These are phyloP conservation scores for Cercophora sp. DNA, from an alignment of 495 filamentous ascomycete species.

Conservation along the genomic window DNA sequence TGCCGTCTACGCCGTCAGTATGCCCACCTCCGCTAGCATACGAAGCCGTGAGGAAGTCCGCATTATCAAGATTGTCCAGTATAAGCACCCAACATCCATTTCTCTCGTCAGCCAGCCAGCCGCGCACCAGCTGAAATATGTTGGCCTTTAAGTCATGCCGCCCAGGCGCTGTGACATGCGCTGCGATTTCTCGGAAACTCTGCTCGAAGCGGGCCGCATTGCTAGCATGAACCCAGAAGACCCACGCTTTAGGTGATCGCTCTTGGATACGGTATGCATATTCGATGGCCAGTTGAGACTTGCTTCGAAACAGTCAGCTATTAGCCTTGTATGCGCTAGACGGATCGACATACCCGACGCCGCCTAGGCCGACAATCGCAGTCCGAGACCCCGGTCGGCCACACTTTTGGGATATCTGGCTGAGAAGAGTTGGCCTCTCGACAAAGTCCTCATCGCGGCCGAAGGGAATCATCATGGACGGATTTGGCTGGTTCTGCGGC, in stretches of 20 bases:
- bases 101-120: background rate
- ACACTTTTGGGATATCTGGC: conserved; percentile 1
- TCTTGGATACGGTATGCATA: conserved; percentile 2
- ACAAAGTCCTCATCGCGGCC: conserved; percentile 4
- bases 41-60: background rate
- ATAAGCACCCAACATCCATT: conserved; percentile 2
- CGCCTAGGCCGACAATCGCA: conserved; percentile 2
- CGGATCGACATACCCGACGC: conserved; percentile 1
- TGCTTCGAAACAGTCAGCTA: conserved; percentile 1
- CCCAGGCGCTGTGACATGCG: background rate
- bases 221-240: conserved; percentile 2
- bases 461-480: conserved; percentile 1
- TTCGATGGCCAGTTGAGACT: conserved; percentile 3
- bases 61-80: conserved; percentile 3
- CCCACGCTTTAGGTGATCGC: conserved; percentile 3
- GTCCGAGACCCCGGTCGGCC: background rate
- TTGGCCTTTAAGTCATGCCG: background rate
- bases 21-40: background rate
- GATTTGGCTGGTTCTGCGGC: background rate
- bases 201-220: conserved; percentile 6
- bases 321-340: background rate
- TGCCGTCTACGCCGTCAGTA: background rate
- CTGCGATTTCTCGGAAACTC: conserved; percentile 5
- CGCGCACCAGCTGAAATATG: conserved; percentile 4
- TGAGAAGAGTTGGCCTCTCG: background rate